Base-by-base conservation (phyloP, 1,139 yeast genomes). In the Komagataea norvegica region DNA sequence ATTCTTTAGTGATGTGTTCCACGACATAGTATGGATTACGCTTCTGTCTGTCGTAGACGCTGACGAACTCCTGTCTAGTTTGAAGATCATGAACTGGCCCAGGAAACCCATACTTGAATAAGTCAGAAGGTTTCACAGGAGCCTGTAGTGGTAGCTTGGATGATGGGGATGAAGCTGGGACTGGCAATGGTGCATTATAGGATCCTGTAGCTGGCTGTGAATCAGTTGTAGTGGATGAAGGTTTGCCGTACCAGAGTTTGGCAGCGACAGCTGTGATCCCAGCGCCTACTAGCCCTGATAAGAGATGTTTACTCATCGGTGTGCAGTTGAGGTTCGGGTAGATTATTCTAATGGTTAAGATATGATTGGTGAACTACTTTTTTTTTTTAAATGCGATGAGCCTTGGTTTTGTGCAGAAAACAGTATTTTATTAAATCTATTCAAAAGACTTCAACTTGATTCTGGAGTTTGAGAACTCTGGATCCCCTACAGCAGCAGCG, bases 21-120 rank as follows among this genome's bases (percentile, higher is more conserved):
- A 91, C 68, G n/a, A 80, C 85, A 89, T 94, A 93, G 57, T 78
- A 79, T 15, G 99, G 98, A 55, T 87, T 88, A 44, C 89, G 70
- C 33, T 79, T 83, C 44, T 82, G 73, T 49, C 99, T 73, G 57
- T 91, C 93, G 59, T 79, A 91, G 51, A 94, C 85, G 46, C 93
- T 78, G 17, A 89, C 73, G 58, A 81, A 91, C 61, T 87, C 96
- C 38, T 72, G 69, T 47, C 87, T 71, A 19, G 70, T 74, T 40
- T 78, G 77, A 44, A 91, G 62, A 56, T 91, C 98, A 57, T 87
- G 94, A 29, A 83, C 72, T 0, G 97, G 97, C 1, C 96, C 96
- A 0, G 97, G 97, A 54, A 85, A 86, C 4, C 98, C 98, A 56
- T 84, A 89, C 54, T 79, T 81, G 66, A 82, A 84, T 60, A 83